Conservation (phyloP, 306 rosid species). For the Neltuma alba region DNA sequence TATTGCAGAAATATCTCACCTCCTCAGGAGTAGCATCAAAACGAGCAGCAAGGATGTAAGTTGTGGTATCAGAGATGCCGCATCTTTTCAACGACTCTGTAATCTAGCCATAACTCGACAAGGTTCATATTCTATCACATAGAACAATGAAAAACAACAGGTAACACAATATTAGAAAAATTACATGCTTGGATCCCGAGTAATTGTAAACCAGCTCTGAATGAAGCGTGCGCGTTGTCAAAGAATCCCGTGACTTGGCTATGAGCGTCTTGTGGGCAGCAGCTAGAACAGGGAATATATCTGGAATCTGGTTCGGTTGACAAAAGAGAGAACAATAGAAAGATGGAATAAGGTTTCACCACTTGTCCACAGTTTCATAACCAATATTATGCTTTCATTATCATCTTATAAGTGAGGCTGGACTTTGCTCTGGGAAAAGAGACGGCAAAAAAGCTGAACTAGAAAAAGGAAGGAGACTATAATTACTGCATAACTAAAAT, state of each 20-base stretch:
- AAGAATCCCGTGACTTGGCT: slow-evolving; percentile 69
- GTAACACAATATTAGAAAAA: slow-evolving; percentile 15
- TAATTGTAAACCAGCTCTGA: slow-evolving; percentile 94
- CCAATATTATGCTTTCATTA: background rate
- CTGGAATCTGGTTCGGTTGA: slow-evolving; percentile 70
- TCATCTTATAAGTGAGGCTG: slow-evolving; percentile 24
- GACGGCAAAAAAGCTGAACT: background rate
- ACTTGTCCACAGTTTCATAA: slow-evolving; percentile 22
- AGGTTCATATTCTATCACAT: slow-evolving; percentile 24
- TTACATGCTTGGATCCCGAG: slow-evolving; percentile 93
- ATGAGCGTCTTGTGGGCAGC: slow-evolving; percentile 81
- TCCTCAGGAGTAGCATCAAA: slow-evolving; percentile 75
- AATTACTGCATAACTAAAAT: slow-evolving; percentile 4
- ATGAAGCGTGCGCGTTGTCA: slow-evolving; percentile 89
- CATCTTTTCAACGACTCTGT: slow-evolving; percentile 89
- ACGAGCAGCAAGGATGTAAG: slow-evolving; percentile 77
- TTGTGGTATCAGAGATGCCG: slow-evolving; percentile 74
- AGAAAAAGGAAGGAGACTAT: background rate
- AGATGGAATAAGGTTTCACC: slow-evolving; percentile 20
- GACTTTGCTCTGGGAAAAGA: background rate
- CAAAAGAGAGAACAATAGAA: slow-evolving; percentile 32
- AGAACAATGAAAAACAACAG: slow-evolving; percentile 11
- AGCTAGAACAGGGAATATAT: slow-evolving; percentile 79
- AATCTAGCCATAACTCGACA: slow-evolving; percentile 56
- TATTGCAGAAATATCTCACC: slow-evolving; percentile 51